phyloP scores from a whole-genome alignment of 148 eudicot species.

The Talinum fruticosum region DNA sequence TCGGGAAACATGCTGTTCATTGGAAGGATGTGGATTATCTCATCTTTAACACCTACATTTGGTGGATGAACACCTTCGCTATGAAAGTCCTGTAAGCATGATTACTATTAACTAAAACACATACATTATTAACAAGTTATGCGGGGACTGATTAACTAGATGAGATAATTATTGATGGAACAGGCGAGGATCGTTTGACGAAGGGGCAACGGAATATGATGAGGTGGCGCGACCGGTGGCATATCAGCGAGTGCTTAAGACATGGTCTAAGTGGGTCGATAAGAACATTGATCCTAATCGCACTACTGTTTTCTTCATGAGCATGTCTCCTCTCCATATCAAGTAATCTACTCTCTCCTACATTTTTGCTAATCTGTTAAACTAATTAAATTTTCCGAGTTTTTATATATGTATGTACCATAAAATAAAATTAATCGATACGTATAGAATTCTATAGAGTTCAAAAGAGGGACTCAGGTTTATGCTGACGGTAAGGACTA shows the following conservation, averaged over 20 bases:
- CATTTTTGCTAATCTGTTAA: not conserved
- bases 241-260: slow-evolving; percentile 59
- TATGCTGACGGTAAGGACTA: too few relatives aligned
- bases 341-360: slow-evolving; percentile 24
- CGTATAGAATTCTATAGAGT: too few relatives aligned
- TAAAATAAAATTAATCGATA: too few relatives aligned
- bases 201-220: slow-evolving; percentile 74
- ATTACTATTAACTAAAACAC: too few relatives aligned
- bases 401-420: too few relatives aligned
- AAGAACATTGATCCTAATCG: slow-evolving; percentile 64
- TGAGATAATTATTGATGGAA: not conserved
- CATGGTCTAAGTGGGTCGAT: slow-evolving; percentile 91
- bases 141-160: too few relatives aligned
- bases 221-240: slow-evolving; percentile 65
- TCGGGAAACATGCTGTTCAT: slow-evolving; percentile 61
- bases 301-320: slow-evolving; percentile 69
- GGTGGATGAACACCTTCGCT: slow-evolving; percentile 93
- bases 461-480: too few relatives aligned
- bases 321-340: slow-evolving; percentile 97
- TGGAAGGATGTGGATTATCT: slow-evolving; percentile 87
- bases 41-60: slow-evolving; percentile 86
- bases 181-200: slow-evolving; percentile 84
- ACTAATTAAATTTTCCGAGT: too few relatives aligned
- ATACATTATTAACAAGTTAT: not conserved
- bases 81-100: slow-evolving; percentile 93